These are phyloP conservation scores for Bryopsis sp. DNA, from an alignment of 139 green algal genomes.

Conservation along the genomic window DNA sequence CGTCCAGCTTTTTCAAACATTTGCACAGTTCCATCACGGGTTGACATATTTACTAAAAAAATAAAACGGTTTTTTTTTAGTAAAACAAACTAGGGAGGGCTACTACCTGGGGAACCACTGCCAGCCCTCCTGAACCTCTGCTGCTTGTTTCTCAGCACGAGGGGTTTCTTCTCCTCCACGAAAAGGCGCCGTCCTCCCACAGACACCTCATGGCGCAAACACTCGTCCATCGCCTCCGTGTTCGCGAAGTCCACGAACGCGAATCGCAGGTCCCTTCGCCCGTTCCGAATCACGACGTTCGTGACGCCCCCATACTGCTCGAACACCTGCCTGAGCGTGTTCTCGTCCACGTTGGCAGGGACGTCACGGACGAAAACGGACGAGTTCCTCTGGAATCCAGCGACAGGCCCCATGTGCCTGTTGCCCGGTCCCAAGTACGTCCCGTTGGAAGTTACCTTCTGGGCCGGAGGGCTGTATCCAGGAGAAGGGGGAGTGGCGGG, in stretches of 20 bases:
- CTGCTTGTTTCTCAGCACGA: conserved; percentile 3
- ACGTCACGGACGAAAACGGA: conserved; percentile 4
- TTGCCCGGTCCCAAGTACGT: too few species aligned
- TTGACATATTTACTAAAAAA: too few species aligned
- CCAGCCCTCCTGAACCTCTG: too few species aligned
- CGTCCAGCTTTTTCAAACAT: too few species aligned
- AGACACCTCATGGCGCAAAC: background rate
- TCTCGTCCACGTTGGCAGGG: background rate
- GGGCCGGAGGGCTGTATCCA: too few species aligned
- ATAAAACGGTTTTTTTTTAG: too few species aligned
- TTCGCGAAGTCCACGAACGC: conserved; percentile 1
- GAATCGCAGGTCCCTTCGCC: background rate
- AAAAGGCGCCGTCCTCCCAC: background rate
- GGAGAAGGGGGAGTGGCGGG: too few species aligned
- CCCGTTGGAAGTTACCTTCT: too few species aligned
- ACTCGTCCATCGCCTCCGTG: background rate
- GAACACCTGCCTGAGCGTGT: background rate
- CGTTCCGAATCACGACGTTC: background rate
- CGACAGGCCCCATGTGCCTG: too few species aligned
- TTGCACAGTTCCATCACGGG: too few species aligned
- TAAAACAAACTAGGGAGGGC: too few species aligned
- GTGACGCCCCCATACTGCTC: conserved; percentile 2
- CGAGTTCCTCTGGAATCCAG: background rate
- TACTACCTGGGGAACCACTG: too few species aligned
- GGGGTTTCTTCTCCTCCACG: conserved; percentile 1